A percentile compares a stretch with the other conserved stretches of the same genome.
phyloP scores from a whole-genome alignment of 2,329 filamentous ascomycete genomes.

The Trichoderma sp. region DNA sequence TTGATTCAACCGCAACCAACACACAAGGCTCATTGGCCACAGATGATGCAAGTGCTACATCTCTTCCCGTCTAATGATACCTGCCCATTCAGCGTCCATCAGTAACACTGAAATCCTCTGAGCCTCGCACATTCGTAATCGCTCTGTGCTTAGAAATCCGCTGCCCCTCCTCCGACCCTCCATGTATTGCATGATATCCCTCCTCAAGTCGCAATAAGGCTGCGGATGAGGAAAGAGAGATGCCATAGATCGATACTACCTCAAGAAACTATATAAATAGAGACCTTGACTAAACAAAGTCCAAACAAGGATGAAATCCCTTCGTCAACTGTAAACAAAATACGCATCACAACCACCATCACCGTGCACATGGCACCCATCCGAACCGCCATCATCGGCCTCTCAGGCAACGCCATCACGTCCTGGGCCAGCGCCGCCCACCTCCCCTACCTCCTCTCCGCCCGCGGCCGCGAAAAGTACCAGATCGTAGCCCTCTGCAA shows the following conservation, averaged over 20 bases:
- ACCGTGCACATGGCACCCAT: constrained; percentile 51
- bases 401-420: constrained; percentile 54
- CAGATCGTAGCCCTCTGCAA: constrained; percentile 57
- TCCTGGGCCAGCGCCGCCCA: constrained; percentile 60
- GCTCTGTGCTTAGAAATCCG: constrained; percentile 19
- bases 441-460: constrained; percentile 60
- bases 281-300: not conserved
- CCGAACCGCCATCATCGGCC: constrained; percentile 59
- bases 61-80: not conserved
- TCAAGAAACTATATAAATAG: not conserved
- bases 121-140: constrained; percentile 10
- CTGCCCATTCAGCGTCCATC: not conserved
- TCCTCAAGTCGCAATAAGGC: constrained; percentile 4
- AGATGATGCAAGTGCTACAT: not conserved
- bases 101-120: not conserved
- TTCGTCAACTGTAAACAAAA: not conserved
- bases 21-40: no score
- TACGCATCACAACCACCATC: not conserved
- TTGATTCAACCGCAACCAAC: no score
- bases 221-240: not conserved
- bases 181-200: constrained; percentile 13
- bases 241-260: not conserved
- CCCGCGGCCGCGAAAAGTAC: constrained; percentile 47
- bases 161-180: not conserved
- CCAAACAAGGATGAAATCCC: not conserved